phyloP scores from a whole-genome alignment of 495 filamentous ascomycete species.

The Glonium stellatum region DNA sequence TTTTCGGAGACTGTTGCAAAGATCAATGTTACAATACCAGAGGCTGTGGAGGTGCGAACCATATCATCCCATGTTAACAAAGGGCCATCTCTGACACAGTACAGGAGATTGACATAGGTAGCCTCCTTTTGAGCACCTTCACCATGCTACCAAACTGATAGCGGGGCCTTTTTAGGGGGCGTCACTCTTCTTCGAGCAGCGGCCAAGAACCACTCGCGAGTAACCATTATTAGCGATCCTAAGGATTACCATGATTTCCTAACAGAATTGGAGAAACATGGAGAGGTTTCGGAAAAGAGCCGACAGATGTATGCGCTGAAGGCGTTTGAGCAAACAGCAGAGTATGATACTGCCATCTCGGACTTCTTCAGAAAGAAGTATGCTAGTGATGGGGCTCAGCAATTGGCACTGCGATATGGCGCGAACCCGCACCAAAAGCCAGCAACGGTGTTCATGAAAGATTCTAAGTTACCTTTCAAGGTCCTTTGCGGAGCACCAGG shows the following conservation, averaged over 20 bases:
- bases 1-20: constrained; percentile 97
- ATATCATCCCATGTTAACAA: background rate
- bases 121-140: background rate
- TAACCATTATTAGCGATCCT: constrained; percentile 91
- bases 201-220: constrained; percentile 92
- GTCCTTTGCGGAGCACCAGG: constrained; percentile 88
- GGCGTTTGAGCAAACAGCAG: constrained; percentile 97
- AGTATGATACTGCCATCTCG: constrained; percentile 90
- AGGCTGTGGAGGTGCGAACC: constrained; percentile 67
- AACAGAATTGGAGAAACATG: constrained; percentile 68
- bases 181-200: constrained; percentile 94
- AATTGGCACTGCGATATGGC: constrained; percentile 84
- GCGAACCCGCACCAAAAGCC: constrained; percentile 97
- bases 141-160: background rate
- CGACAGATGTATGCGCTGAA: constrained; percentile 87
- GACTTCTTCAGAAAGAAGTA: constrained; percentile 98
- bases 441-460: constrained; percentile 69
- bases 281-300: constrained; percentile 74
- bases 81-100: background rate
- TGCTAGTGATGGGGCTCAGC: constrained; percentile 72
- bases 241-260: constrained; percentile 90
- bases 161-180: constrained; percentile 40
- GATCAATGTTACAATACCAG: constrained; percentile 89
- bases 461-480: constrained; percentile 82
- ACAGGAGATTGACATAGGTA: constrained; percentile 84